Evolutionary conservation across 176 grass and related monocot genomes (phyloP).

Genomic region (Elaeis guineensis): DNA sequence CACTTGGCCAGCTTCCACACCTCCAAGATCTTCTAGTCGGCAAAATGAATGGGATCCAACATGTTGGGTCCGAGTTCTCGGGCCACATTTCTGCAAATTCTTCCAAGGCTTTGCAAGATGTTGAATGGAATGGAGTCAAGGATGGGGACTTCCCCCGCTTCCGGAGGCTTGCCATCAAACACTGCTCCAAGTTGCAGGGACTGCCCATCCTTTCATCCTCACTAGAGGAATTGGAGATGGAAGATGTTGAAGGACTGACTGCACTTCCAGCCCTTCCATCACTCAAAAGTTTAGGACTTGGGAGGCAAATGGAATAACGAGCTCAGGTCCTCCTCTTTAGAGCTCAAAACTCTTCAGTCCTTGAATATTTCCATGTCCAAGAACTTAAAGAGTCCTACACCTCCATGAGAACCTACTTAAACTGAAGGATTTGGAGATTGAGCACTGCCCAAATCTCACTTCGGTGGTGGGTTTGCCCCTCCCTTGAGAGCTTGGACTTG

Average conservation of each 20-base stretch:
- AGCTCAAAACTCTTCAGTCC: neutral
- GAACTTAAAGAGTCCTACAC: neutral
- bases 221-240: neutral
- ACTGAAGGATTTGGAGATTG: too few species aligned
- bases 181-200: neutral
- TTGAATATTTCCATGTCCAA: neutral
- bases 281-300: neutral
- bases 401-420: neutral
- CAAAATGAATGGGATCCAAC: constrained; percentile 10
- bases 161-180: neutral
- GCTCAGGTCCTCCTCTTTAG: neutral
- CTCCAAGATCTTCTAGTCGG: constrained; percentile 22
- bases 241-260: neutral
- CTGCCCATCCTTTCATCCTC: neutral
- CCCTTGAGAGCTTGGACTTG: neutral
- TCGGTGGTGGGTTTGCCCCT: too few species aligned
- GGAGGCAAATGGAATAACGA: neutral
- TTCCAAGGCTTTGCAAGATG: too few species aligned
- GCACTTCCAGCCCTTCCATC: too few species aligned
- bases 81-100: neutral
- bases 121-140: too few species aligned
- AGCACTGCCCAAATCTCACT: too few species aligned
- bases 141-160: too few species aligned
- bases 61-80: constrained; percentile 15
- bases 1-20: constrained; percentile 19